phyloP scores from a whole-genome alignment of 2,329 filamentous ascomycete genomes.

The Stagonosporopsis cucurbitacearum region DNA sequence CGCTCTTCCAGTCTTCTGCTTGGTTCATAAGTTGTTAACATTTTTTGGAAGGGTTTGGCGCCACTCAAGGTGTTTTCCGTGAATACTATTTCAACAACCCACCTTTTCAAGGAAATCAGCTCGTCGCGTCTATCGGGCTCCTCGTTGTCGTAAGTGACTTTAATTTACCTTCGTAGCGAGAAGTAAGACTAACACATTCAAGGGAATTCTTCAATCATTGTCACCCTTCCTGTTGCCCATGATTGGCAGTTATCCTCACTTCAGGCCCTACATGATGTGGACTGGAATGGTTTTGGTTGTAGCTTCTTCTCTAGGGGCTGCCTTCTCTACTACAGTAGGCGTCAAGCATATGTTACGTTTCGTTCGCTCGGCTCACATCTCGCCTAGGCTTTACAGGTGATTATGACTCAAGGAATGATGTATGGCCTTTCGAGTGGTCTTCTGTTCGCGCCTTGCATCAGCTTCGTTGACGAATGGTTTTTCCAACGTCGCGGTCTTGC shows the following conservation, averaged over 20 bases:
- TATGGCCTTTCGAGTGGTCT: slow-evolving; percentile 2
- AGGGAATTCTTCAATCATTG: not conserved
- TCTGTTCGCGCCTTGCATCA: not conserved
- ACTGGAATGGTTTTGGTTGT: slow-evolving; percentile 1
- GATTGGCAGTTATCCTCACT: not conserved
- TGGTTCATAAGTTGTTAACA: not conserved
- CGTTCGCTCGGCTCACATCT: not conserved
- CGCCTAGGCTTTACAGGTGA: not conserved
- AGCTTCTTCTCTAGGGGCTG: not conserved
- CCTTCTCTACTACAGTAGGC: slow-evolving; percentile 1
- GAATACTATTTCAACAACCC: slow-evolving; percentile 5
- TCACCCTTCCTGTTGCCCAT: not conserved
- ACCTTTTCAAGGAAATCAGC: slow-evolving; percentile 3
- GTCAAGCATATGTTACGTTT: not conserved
- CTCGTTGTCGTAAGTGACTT: not conserved
- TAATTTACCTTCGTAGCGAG: not conserved
- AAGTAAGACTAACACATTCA: not conserved
- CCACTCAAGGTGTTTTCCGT: slow-evolving; percentile 5
- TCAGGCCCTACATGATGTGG: slow-evolving; percentile 1
- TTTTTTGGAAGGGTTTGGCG: not conserved
- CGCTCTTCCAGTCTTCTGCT: not conserved
- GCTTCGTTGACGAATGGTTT: slow-evolving; percentile 6
- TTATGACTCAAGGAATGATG: slow-evolving; percentile 3
- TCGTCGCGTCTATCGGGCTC: not conserved
- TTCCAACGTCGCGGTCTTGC: not conserved